Evolutionary conservation across 2,329 filamentous ascomycete genomes (phyloP).

Genomic region (Aspergillus ustus): DNA sequence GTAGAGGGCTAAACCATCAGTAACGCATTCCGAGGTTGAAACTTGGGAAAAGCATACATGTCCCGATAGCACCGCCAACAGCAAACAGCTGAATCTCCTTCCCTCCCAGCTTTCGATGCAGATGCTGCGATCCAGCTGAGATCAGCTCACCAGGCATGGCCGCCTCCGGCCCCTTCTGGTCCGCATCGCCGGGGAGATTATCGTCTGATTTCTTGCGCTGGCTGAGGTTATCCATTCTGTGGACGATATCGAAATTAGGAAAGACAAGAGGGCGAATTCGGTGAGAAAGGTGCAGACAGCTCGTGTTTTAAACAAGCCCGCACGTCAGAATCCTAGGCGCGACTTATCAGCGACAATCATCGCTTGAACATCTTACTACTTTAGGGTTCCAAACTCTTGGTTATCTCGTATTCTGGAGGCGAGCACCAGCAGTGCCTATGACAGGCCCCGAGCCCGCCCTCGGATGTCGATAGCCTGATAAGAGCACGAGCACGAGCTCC

Average conservation of each 20-base stretch:
- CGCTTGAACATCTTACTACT: background rate
- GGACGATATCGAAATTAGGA: too few relatives aligned
- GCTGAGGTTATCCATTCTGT: slow-evolving; percentile 2
- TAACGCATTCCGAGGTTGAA: background rate
- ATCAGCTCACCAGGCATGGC: slow-evolving; percentile 6
- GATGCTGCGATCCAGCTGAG: slow-evolving; percentile 24
- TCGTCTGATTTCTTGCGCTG: background rate
- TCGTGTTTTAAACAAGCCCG: background rate
- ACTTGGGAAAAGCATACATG: slow-evolving; percentile 28
- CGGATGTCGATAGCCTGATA: background rate
- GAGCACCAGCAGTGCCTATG: background rate
- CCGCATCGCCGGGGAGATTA: background rate
- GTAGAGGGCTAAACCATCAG: slow-evolving; percentile 27
- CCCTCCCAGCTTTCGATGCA: slow-evolving; percentile 38
- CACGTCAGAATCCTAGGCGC: background rate
- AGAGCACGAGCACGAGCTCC: background rate
- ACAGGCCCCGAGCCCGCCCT: background rate
- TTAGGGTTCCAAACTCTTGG: background rate
- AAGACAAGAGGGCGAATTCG: too few relatives aligned
- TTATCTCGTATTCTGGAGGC: background rate
- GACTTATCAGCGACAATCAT: background rate
- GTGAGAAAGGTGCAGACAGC: too few relatives aligned
- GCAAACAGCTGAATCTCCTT: slow-evolving; percentile 42
- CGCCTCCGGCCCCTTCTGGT: background rate
- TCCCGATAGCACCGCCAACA: slow-evolving; percentile 41